phyloP scores from a whole-genome alignment of 2,329 filamentous ascomycete species.

The Pseudocercospora eumusae region DNA sequence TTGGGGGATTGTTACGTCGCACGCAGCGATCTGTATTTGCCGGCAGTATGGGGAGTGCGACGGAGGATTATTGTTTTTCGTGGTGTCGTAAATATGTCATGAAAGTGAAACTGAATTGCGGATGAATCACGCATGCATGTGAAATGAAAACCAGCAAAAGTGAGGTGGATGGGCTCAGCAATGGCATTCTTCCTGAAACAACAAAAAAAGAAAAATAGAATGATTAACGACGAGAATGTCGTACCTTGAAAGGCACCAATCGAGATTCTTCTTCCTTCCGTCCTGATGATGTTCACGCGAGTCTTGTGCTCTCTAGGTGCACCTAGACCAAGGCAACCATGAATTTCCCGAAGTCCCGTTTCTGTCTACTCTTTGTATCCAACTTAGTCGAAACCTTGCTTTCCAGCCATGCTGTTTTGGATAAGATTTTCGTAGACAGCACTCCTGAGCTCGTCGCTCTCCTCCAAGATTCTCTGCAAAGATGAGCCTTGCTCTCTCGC shows the following conservation, averaged over 20 bases:
- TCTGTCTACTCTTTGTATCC: not conserved
- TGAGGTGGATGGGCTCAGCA: too few species aligned
- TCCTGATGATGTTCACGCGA: not conserved
- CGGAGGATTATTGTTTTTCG: too few species aligned
- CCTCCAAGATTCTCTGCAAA: conserved; percentile 14
- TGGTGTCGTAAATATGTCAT: too few species aligned
- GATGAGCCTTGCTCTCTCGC: conserved; percentile 2
- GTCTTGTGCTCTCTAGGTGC: not conserved
- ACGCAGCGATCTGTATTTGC: too few species aligned
- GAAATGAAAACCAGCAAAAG: too few species aligned
- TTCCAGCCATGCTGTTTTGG: conserved; percentile 3
- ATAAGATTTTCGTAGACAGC: conserved; percentile 3
- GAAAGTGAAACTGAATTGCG: too few species aligned
- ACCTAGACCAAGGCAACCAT: not conserved
- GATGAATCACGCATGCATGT: too few species aligned
- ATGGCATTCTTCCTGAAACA: too few species aligned
- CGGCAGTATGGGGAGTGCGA: too few species aligned
- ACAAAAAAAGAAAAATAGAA: too few species aligned
- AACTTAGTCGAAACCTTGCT: not conserved
- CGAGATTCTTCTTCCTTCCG: not conserved
- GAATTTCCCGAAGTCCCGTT: not conserved
- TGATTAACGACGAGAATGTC: too few species aligned
- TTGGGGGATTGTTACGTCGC: too few species aligned
- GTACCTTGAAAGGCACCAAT: not conserved
- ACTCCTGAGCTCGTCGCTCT: conserved; percentile 9